Conservation (phyloP, 2,329 filamentous ascomycete species). For the Verticillium tricorpus region DNA sequence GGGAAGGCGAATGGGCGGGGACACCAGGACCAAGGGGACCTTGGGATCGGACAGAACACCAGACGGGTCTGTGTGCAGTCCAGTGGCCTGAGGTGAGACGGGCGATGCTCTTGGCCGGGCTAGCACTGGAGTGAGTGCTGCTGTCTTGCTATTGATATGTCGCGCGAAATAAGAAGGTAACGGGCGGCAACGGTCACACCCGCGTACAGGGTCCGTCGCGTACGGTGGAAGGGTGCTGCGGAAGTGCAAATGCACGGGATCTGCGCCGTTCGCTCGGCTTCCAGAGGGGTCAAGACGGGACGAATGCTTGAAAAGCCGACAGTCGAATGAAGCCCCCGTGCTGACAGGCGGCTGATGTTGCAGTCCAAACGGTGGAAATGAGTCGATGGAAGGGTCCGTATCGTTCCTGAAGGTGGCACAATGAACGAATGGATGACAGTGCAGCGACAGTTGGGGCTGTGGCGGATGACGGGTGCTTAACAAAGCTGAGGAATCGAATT, state of each 20-base stretch:
- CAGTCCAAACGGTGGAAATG: background rate
- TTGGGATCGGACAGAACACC: background rate
- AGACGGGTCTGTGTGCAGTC: slow-evolving; percentile 2
- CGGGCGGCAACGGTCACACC: slow-evolving; percentile 1
- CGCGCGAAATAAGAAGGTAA: background rate
- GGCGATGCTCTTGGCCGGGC: slow-evolving; percentile 1
- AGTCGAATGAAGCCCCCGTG: background rate
- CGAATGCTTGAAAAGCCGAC: background rate
- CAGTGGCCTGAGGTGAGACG: slow-evolving; percentile 3
- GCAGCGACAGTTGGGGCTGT: background rate
- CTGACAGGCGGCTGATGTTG: background rate
- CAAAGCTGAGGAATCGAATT: background rate
- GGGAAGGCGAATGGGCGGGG: slow-evolving; percentile 1
- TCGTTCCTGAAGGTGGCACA: background rate
- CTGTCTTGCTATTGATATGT: background rate
- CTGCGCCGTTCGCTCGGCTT: slow-evolving; percentile 10
- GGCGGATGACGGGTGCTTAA: background rate
- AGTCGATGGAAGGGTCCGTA: background rate
- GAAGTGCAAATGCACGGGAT: background rate
- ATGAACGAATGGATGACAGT: background rate
- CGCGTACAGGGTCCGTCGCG: background rate
- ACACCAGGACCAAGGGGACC: background rate
- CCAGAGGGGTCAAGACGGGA: slow-evolving; percentile 1
- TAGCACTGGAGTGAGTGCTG: background rate
- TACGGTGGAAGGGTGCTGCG: background rate